Percentiles rank a stretch among this genome's conserved stretches.
phyloP scores from a whole-genome alignment of 345 rosid genomes.

The Passiflora organensis region DNA sequence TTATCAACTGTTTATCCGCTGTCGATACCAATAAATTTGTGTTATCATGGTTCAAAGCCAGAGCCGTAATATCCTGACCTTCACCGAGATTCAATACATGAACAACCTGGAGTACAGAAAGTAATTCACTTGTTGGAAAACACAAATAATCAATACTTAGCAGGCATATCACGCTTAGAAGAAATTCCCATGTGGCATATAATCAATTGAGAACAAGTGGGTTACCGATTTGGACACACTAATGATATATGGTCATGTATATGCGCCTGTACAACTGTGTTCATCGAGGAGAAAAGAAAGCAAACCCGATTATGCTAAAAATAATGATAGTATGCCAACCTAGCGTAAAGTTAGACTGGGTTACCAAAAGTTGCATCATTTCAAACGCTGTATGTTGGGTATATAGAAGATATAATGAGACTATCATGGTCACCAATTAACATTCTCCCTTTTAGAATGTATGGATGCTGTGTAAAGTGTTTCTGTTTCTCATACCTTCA shows the following conservation, averaged over 20 bases:
- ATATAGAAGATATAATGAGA: too few species aligned
- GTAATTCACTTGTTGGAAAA: constrained; percentile 7
- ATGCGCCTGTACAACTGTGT: background rate
- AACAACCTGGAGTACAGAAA: constrained; percentile 54
- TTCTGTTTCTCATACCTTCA: constrained; percentile 46
- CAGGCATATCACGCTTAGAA: background rate
- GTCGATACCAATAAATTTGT: constrained; percentile 93
- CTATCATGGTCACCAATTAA: too few species aligned
- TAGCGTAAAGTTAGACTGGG: background rate
- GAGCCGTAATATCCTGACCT: constrained; percentile 81
- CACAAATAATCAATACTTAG: background rate
- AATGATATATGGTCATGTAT: too few species aligned
- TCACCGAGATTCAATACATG: constrained; percentile 61
- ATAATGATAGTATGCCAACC: background rate
- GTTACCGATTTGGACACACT: background rate
- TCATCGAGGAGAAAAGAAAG: background rate
- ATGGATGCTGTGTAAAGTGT: too few species aligned
- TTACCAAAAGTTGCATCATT: too few species aligned
- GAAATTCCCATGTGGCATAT: background rate
- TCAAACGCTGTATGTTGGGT: too few species aligned
- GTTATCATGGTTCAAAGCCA: constrained; percentile 72
- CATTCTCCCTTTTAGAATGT: too few species aligned
- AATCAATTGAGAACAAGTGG: background rate
- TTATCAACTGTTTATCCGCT: constrained; percentile 75
- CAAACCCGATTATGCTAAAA: background rate